Evolutionary conservation across 331 rosid genomes (phyloP).

Genomic region (Rhamnella rubrinervis): DNA sequence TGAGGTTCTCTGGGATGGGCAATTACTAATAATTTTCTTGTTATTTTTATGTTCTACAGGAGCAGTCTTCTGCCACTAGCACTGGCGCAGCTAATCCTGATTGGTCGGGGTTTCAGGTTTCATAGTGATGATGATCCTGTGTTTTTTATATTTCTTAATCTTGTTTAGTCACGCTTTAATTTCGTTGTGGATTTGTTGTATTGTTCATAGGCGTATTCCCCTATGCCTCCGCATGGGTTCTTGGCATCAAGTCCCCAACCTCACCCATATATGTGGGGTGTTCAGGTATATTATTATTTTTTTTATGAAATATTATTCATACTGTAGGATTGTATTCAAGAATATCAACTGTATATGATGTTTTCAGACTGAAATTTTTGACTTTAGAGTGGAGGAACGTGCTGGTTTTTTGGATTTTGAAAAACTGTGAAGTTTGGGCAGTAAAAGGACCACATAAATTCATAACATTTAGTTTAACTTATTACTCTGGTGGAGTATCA

Average conservation of each 20-base stretch:
- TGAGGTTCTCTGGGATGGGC: constrained; percentile 2
- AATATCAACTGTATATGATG: constrained; percentile 7
- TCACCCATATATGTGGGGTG: constrained; percentile 99
- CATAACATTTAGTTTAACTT: too few relatives aligned
- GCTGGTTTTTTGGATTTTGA: neutral
- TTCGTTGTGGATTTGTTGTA: constrained; percentile 23
- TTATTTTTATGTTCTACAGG: constrained; percentile 48
- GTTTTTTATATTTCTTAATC: constrained; percentile 4
- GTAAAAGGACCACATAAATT: too few relatives aligned
- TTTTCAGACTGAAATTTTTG: neutral
- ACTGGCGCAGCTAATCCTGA: constrained; percentile 80
- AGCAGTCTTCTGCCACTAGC: constrained; percentile 64
- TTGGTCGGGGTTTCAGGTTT: constrained; percentile 95
- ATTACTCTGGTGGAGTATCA: too few relatives aligned
- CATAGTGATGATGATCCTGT: constrained; percentile 26
- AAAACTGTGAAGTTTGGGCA: neutral
- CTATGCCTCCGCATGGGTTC: constrained; percentile 91
- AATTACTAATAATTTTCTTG: constrained; percentile 7
- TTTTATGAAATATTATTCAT: neutral
- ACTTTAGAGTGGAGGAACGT: neutral
- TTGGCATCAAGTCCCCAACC: constrained; percentile 93
- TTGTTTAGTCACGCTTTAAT: constrained; percentile 16
- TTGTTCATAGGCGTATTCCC: constrained; percentile 78
- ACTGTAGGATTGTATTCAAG: neutral
- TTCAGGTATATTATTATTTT: constrained; percentile 56